Evolutionary conservation across 1,284 basidiomycete species (phyloP).

Genomic region (Pyrrhoderma lamaoense): DNA sequence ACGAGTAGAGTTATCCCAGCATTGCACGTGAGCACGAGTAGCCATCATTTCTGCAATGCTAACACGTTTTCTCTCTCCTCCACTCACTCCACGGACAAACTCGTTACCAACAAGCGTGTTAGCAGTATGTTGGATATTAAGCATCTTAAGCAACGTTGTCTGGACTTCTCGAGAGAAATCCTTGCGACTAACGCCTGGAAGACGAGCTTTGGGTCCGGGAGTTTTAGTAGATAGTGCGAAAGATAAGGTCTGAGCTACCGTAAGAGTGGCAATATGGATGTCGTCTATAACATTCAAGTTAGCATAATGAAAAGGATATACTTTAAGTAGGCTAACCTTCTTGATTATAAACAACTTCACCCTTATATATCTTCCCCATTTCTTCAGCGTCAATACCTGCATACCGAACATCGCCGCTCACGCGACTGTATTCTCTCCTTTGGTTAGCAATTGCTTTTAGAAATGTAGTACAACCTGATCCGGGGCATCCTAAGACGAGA

Average conservation of each 20-base stretch:
- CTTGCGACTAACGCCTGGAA: conserved; percentile 53
- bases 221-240: conserved; percentile 65
- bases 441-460: conserved; percentile 73
- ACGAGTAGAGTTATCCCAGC: conserved; percentile 79
- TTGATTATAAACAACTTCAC: conserved; percentile 82
- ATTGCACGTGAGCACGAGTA: conserved; percentile 68
- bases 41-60: conserved; percentile 85
- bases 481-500: conserved; percentile 78
- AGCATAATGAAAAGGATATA: not conserved
- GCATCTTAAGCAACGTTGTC: conserved; percentile 63
- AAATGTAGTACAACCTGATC: conserved; percentile 75
- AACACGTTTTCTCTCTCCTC: conserved; percentile 83
- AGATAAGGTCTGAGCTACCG: conserved; percentile 62
- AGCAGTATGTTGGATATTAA: conserved; percentile 72
- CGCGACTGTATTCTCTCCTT: conserved; percentile 49
- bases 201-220: conserved; percentile 64
- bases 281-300: conserved; percentile 43
- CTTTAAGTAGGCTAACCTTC: conserved; percentile 41
- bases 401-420: conserved; percentile 65
- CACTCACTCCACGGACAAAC: conserved; percentile 79
- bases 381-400: conserved; percentile 62
- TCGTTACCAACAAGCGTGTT: conserved; percentile 80
- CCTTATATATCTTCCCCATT: conserved; percentile 64
- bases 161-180: conserved; percentile 53
- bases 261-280: conserved; percentile 70